Base-by-base conservation (phyloP, 169 alveolate species). In the Eimeria praecox region DNA sequence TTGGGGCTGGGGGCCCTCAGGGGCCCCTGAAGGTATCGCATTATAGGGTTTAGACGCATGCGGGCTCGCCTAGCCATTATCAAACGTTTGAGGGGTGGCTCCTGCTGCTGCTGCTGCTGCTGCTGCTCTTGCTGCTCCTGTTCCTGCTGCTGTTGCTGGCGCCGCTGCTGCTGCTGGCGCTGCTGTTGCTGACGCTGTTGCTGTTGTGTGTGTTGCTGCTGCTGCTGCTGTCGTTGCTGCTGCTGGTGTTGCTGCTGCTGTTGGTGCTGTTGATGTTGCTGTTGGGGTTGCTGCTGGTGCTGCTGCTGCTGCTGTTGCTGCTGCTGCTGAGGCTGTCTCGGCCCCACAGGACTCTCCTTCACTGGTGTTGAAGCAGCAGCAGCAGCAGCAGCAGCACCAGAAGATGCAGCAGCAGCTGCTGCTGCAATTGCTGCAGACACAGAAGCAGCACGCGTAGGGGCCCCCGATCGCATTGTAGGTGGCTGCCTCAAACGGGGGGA, bases 201-300 rank as follows among this genome's bases (percentile, higher is more conserved):
- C 54, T 27, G 89, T n/a, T 8, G 54, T 64, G 77, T 83, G 75
- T 73, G 95, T 3, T 89, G 95, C 90, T n/a, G 44, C 64, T 73
- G 92, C 52, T 46, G 71, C 30, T 24, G 92, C 92, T 83, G 54
- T 30, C 52, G 56, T 22, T 54, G 49, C 42, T 1, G 75, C 30
- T 20, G 38, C 42, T 33, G 90, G 20, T 20, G 92, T 52, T 20
- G 75, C 52, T 22, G 75, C 46, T 24, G 33, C 71, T 83, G 92
- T 75, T 52, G 92, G 77, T 24, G 92, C 92, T 5, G 71, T 52
- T n/a, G 92, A 30, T 6, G 73, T 49, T 24, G 49, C 92, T 52
- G 92, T 75, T 52, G 92, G 52, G 9, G 92, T 2, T 52, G 92
- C 92, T 52, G 92, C 42, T 1, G 92, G 6, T 10, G 91, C 77